Conservation (phyloP, 495 filamentous ascomycete genomes). For the Neurospora sp. region DNA sequence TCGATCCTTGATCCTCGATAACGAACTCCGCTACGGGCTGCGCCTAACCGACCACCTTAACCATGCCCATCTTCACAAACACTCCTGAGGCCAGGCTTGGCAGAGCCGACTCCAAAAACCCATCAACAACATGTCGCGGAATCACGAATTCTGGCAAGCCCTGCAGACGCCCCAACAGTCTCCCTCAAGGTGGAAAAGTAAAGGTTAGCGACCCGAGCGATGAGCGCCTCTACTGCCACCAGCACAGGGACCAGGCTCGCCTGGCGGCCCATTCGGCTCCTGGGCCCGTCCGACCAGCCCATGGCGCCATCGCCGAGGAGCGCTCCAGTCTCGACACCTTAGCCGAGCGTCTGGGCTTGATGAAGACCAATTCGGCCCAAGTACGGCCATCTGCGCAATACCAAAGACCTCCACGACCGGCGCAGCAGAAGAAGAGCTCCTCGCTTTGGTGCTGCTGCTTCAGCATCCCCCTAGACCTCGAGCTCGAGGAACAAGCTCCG, state of each 20-base stretch:
- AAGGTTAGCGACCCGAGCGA: constrained; percentile 39
- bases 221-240: constrained; percentile 67
- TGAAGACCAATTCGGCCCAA: constrained; percentile 22
- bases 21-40: neutral
- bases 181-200: constrained; percentile 27
- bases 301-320: constrained; percentile 36
- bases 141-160: constrained; percentile 67
- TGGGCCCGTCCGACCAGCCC: constrained; percentile 18
- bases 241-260: constrained; percentile 80
- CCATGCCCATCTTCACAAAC: constrained; percentile 67
- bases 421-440: constrained; percentile 19
- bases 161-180: constrained; percentile 59
- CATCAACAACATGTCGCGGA: constrained; percentile 76
- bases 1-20: neutral
- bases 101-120: constrained; percentile 74
- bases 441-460: constrained; percentile 36
- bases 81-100: constrained; percentile 75
- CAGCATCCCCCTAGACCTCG: constrained; percentile 15
- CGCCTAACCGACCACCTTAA: constrained; percentile 1
- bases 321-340: constrained; percentile 75
- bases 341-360: constrained; percentile 64
- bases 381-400: constrained; percentile 8
- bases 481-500: constrained; percentile 24
- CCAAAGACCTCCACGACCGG: constrained; percentile 17
- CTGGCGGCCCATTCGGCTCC: constrained; percentile 32